Conservation (phyloP, 2,329 filamentous ascomycete species). For the Diaporthe amygdali region DNA sequence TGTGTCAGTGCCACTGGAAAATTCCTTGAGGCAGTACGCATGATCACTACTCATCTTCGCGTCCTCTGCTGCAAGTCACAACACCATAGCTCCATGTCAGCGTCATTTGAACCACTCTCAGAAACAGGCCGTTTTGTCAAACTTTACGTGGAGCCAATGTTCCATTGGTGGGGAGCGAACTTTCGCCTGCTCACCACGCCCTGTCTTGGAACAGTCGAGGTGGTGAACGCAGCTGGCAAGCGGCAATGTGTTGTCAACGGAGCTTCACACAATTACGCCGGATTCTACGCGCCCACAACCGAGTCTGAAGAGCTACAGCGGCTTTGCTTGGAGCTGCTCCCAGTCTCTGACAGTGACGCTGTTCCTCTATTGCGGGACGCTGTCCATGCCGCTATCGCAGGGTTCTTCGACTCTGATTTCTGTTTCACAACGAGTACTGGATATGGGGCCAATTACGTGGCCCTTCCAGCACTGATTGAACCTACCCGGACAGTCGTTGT, state of each 20-base stretch:
- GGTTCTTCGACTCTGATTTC: background rate
- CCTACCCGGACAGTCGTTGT: background rate
- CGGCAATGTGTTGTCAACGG: conserved; percentile 16
- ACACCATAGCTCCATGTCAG: background rate
- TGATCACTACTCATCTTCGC: background rate
- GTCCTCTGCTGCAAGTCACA: background rate
- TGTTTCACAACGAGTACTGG: background rate
- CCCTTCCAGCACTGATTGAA: background rate
- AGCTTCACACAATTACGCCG: conserved; percentile 27
- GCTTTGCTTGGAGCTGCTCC: conserved; percentile 23
- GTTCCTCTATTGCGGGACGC: background rate
- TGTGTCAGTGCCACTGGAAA: background rate
- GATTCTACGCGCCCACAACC: conserved; percentile 17
- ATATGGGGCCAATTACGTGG: background rate
- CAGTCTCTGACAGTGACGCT: conserved; percentile 19
- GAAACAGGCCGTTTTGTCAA: background rate
- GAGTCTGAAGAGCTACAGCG: conserved; percentile 21
- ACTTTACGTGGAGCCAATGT: conserved; percentile 25
- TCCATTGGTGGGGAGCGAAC: conserved; percentile 27
- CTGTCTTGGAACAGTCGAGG: conserved; percentile 14
- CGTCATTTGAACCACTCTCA: background rate
- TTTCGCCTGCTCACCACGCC: conserved; percentile 20
- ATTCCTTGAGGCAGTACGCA: background rate
- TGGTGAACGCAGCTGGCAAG: conserved; percentile 2
- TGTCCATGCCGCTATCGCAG: background rate